Evolutionary conservation across 371 early-diverging fungal species (phyloP), one percentile per base, ranked within the genome.

Genomic region (Polyrhizophydium stewartii): DNA sequence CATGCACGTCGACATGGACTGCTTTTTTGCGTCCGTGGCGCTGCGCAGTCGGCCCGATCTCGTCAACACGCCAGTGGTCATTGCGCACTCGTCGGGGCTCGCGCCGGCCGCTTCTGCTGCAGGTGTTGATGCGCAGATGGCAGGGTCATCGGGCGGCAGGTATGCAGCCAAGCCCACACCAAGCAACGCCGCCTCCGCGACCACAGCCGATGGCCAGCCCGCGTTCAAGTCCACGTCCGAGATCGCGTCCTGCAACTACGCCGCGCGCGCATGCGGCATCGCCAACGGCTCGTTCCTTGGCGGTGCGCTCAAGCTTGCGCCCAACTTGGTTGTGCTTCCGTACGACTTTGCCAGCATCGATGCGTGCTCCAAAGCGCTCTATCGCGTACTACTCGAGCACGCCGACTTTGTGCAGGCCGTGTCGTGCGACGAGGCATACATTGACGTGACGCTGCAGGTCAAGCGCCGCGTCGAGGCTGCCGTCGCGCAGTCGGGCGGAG

Each of bases 1-100:
- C 47, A 86, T 90, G 85, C 94, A 97, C 68, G 73, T 93, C 24
- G 97, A 96, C 66, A 88, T 97, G 71, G 97, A 97, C 74, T 92
- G 92, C 65, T 97, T 94, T 65, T 96, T 94, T 70, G 74, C 73
- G 0, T 88, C 92, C 0, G 92, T 89, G 0, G 87, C 91, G 0
- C 68, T 91, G 17, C 74, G 85, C 37, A 81, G 77, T 21, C 76
- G 85, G 5, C 92, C 90, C 1, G 74, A 89, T 38, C 68, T 91
- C 1, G 64, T 46, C 27, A 71, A 77, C 43, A 72, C 71, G 58
- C 91, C 93, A 1, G 86, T 91, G 58, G 75, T 72, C n/a, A 56
- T 77, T 40, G 67, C 69, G 46, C 70, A 74, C 63, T 61, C 79
- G 25, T 52, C 62, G 64, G 67, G 81, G 21, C 59, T 63, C 13